Percentiles rank a stretch among this genome's conserved stretches.
These are phyloP conservation scores for Spizellomyces sp. DNA, from an alignment of 192 early-diverging fungal species.

Conservation along the genomic window DNA sequence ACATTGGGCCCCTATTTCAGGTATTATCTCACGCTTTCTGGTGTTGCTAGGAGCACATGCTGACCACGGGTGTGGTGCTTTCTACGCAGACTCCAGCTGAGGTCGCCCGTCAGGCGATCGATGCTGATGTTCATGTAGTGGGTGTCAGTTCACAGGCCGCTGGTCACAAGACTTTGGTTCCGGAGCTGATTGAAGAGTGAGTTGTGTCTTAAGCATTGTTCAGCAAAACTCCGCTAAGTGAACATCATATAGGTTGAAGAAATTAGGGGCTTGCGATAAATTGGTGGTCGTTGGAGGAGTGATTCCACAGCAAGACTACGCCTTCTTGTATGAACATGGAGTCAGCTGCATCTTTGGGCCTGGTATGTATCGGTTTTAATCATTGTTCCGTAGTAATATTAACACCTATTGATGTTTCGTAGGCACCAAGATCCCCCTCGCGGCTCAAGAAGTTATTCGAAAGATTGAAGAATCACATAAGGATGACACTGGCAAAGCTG, in stretches of 20 bases:
- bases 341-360: conserved; percentile 85
- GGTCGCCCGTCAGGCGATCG: conserved; percentile 85
- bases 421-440: conserved; percentile 78
- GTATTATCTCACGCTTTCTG: conserved; percentile 9
- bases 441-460: conserved; percentile 76
- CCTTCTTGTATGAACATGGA: conserved; percentile 77
- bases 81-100: conserved; percentile 76
- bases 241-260: conserved; percentile 50
- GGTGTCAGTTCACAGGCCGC: conserved; percentile 87
- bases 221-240: background rate
- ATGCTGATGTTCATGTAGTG: conserved; percentile 88
- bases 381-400: background rate
- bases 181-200: conserved; percentile 70
- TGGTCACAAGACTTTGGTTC: conserved; percentile 86
- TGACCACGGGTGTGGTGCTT: background rate
- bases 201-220: background rate
- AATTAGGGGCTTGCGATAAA: conserved; percentile 73
- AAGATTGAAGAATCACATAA: conserved; percentile 50
- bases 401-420: background rate
- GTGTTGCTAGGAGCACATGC: background rate
- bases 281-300: conserved; percentile 83
- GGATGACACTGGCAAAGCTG: too few species aligned
- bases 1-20: conserved; percentile 85
- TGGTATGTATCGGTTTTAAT: conserved; percentile 38
- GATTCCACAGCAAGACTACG: conserved; percentile 86